phyloP scores from a whole-genome alignment of 768 basidiomycete genomes.

The Kwoniella sp. region DNA sequence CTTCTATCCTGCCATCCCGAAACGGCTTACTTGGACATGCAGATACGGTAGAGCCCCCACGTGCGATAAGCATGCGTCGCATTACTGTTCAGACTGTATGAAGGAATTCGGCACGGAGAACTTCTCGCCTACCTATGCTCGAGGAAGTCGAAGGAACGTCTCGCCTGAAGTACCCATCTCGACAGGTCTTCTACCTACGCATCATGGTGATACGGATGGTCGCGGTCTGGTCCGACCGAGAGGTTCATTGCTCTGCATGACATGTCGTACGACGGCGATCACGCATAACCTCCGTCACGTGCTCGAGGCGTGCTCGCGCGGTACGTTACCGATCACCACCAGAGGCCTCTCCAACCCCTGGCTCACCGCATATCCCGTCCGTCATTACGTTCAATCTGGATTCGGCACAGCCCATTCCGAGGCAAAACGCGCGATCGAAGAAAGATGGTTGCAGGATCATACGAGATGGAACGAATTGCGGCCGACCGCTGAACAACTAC shows the following conservation, averaged over 20 bases:
- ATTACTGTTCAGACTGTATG: constrained; percentile 23
- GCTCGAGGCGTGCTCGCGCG: not conserved
- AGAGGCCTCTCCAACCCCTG: not conserved
- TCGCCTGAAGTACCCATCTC: not conserved
- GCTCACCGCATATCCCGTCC: not conserved
- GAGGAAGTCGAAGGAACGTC: not conserved
- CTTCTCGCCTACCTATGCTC: not conserved
- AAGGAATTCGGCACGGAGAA: constrained; percentile 10
- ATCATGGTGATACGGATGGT: not conserved
- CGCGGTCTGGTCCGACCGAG: not conserved
- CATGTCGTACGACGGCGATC: not conserved
- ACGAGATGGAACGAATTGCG: constrained; percentile 22
- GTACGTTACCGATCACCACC: not conserved
- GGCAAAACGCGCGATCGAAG: constrained; percentile 9
- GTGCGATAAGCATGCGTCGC: constrained; percentile 25
- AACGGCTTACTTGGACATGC: constrained; percentile 11
- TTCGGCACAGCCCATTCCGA: not conserved
- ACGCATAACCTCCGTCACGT: not conserved
- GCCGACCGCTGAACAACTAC: constrained; percentile 12
- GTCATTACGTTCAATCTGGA: constrained; percentile 3
- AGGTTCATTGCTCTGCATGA: not conserved
- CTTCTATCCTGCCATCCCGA: constrained; percentile 19
- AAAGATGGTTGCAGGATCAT: constrained; percentile 22
- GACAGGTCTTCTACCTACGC: not conserved
- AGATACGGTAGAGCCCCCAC: constrained; percentile 21